phyloP scores from a whole-genome alignment of 352 stramenopile species.

The Globisporangium perplexum region DNA sequence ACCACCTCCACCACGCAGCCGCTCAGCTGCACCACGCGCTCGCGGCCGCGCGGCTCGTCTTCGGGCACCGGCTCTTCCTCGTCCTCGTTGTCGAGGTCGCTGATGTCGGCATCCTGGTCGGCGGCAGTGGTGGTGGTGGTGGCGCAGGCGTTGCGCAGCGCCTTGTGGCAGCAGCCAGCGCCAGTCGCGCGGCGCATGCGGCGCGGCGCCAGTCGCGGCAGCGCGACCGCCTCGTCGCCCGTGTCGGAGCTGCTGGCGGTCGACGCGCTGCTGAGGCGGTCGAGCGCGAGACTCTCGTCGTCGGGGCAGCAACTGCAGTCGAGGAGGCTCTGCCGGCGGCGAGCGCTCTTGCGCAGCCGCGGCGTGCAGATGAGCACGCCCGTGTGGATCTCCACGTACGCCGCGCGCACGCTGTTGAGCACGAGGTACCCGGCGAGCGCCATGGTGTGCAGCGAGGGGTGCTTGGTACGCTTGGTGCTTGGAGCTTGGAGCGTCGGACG shows the following conservation, averaged over 20 bases:
- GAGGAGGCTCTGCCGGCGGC: neutral
- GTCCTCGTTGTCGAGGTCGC: too few species aligned
- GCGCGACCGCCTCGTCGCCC: constrained; percentile 7
- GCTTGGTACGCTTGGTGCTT: too few species aligned
- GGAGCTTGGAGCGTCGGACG: too few species aligned
- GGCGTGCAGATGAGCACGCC: constrained; percentile 43
- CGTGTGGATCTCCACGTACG: constrained; percentile 56
- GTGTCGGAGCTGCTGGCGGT: constrained; percentile 9
- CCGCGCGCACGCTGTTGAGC: constrained; percentile 40
- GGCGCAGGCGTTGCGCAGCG: constrained; percentile 20
- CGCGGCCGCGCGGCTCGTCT: constrained; percentile 10
- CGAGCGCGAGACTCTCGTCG: neutral
- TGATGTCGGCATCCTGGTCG: constrained; percentile 17
- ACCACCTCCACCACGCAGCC: constrained; percentile 54
- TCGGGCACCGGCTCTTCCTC: constrained; percentile 11
- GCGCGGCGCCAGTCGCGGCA: constrained; percentile 43
- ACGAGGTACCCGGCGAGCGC: constrained; percentile 63
- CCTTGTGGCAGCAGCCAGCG: constrained; percentile 15
- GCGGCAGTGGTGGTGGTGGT: too few species aligned
- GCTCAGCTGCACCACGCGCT: constrained; percentile 55
- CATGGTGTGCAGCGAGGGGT: constrained; percentile 21
- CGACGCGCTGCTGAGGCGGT: constrained; percentile 11
- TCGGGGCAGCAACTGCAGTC: neutral
- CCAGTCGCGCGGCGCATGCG: constrained; percentile 25
- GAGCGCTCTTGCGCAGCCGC: constrained; percentile 10